A percentile compares a stretch with the other conserved stretches of the same genome.
Evolutionary conservation across 495 filamentous ascomycete genomes (phyloP).

Genomic region (Alectoria sarmentosa): DNA sequence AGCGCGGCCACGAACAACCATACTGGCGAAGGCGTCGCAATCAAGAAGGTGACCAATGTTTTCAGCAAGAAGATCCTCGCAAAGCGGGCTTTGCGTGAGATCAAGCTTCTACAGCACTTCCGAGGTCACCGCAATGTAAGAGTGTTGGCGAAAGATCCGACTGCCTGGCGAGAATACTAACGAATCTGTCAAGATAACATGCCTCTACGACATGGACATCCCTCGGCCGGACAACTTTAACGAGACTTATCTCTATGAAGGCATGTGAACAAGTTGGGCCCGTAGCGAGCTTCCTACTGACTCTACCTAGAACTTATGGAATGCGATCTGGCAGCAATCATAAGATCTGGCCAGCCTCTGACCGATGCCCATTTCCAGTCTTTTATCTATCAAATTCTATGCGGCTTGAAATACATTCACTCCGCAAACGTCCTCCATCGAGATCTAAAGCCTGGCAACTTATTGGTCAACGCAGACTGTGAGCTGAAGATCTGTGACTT

Average conservation of each 20-base stretch:
- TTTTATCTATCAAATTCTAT: constrained; percentile 91
- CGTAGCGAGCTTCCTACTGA: neutral
- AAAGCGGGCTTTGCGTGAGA: constrained; percentile 94
- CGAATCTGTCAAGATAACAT: constrained; percentile 68
- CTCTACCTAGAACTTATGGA: constrained; percentile 85
- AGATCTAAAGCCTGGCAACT: constrained; percentile 93
- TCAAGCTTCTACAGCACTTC: constrained; percentile 98
- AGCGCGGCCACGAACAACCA: constrained; percentile 89
- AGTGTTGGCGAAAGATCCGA: constrained; percentile 17
- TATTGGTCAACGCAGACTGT: constrained; percentile 97
- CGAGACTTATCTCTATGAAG: constrained; percentile 97
- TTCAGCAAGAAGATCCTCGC: constrained; percentile 99
- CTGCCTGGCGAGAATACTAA: constrained; percentile 12
- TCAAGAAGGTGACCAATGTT: constrained; percentile 99
- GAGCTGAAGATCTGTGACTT: constrained; percentile 99
- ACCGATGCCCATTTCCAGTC: constrained; percentile 96
- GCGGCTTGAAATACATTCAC: constrained; percentile 97
- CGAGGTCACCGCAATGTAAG: constrained; percentile 72
- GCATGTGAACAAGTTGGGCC: constrained; percentile 39
- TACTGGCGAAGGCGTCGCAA: constrained; percentile 92
- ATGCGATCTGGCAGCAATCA: constrained; percentile 96
- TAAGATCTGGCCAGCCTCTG: constrained; percentile 89
- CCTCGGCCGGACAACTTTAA: constrained; percentile 97
- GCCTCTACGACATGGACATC: constrained; percentile 99
- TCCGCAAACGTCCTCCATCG: constrained; percentile 96